Conservation (phyloP, 2,329 filamentous ascomycete species). For the Chaetomium globosum region DNA sequence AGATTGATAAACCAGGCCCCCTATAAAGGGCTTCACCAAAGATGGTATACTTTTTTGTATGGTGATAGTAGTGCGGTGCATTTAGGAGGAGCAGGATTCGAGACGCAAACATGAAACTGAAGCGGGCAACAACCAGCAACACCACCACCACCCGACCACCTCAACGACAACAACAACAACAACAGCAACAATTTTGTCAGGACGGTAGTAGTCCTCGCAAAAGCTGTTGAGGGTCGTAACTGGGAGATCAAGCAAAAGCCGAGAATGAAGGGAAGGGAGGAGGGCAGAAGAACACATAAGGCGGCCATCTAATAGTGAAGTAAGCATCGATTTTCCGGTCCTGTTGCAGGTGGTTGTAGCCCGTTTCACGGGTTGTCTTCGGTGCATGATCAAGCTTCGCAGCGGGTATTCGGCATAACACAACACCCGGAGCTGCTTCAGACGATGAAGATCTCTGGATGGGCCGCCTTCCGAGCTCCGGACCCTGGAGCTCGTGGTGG, state of each 20-base stretch:
- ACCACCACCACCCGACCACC: too few relatives aligned
- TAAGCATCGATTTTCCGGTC: constrained; percentile 3
- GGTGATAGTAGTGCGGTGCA: constrained; percentile 19
- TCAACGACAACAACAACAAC: too few relatives aligned
- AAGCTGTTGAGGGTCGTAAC: constrained; percentile 13
- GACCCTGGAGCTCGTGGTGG: not conserved
- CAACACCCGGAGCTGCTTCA: constrained; percentile 8
- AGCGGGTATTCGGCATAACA: not conserved
- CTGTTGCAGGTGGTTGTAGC: constrained; percentile 2
- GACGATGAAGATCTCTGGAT: constrained; percentile 2
- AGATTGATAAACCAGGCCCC: constrained; percentile 28
- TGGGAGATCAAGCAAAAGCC: not conserved
- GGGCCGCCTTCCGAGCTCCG: not conserved
- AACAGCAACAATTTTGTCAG: constrained; percentile 4
- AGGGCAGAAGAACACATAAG: constrained; percentile 22
- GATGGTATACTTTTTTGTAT: constrained; percentile 28
- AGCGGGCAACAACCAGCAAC: too few relatives aligned
- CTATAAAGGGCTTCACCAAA: constrained; percentile 16
- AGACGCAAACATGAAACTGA: not conserved
- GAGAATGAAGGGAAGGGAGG: not conserved
- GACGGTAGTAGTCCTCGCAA: constrained; percentile 10
- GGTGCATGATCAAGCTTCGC: not conserved
- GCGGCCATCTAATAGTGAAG: constrained; percentile 25
- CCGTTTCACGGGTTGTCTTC: constrained; percentile 21
- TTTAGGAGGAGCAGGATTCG: constrained; percentile 11